These are phyloP conservation scores for Claviceps sp. DNA, from an alignment of 2,329 filamentous ascomycete species.

Conservation along the genomic window DNA sequence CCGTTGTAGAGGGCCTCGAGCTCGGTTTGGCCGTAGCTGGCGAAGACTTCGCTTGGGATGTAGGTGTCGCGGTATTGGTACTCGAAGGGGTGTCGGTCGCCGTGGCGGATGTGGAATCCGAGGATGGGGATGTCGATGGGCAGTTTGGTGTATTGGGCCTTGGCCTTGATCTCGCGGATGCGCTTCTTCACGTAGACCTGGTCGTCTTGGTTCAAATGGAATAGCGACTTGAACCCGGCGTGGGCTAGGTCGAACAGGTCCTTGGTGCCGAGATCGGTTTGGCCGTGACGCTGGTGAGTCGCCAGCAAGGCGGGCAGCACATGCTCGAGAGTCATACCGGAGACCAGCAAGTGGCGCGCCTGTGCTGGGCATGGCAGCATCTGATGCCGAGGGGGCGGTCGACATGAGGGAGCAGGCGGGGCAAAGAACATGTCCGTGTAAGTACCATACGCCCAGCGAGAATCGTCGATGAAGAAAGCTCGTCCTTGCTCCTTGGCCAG, in stretches of 20 bases:
- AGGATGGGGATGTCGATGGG: slow-evolving; percentile 32
- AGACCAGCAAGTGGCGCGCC: slow-evolving; percentile 62
- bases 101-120: slow-evolving; percentile 67
- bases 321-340: slow-evolving; percentile 50
- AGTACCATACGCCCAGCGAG: slow-evolving; percentile 67
- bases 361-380: slow-evolving; percentile 69
- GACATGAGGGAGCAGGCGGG: slow-evolving; percentile 52
- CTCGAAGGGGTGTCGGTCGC: slow-evolving; percentile 65
- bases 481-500: slow-evolving; percentile 61
- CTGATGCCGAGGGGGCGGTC: slow-evolving; percentile 58
- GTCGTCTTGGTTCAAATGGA: slow-evolving; percentile 54
- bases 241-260: slow-evolving; percentile 56
- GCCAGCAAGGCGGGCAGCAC: slow-evolving; percentile 45
- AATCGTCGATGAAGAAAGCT: slow-evolving; percentile 75
- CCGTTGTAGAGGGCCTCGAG: slow-evolving; percentile 35
- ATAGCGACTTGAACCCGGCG: slow-evolving; percentile 59
- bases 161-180: slow-evolving; percentile 38
- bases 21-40: slow-evolving; percentile 42
- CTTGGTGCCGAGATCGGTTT: slow-evolving; percentile 18
- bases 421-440: slow-evolving; percentile 60
- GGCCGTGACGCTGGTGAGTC: slow-evolving; percentile 16
- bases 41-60: slow-evolving; percentile 58
- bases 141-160: slow-evolving; percentile 26
- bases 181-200: slow-evolving; percentile 49
- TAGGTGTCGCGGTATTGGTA: slow-evolving; percentile 67